Percentiles rank a stretch among this genome's conserved stretches.
Evolutionary conservation across 495 filamentous ascomycete genomes (phyloP).

Genomic region (Penicillium ochrochloron): DNA sequence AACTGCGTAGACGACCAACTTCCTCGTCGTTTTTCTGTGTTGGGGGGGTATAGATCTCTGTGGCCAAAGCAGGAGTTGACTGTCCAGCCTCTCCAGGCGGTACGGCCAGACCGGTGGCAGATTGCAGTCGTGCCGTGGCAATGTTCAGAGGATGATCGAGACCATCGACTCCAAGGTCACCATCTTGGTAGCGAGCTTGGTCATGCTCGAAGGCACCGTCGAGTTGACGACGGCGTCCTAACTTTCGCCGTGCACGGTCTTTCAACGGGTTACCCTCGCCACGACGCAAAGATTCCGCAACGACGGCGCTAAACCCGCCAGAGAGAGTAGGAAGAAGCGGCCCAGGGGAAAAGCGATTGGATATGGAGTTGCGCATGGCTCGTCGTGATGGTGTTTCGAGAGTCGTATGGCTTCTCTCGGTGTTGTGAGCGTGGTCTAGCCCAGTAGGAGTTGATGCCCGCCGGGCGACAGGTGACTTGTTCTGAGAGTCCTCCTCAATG

Average conservation of each 20-base stretch:
- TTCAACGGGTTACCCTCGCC: constrained; percentile 50
- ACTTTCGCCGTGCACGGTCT: constrained; percentile 33
- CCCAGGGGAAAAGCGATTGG: constrained; percentile 47
- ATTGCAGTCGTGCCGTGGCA: constrained; percentile 38
- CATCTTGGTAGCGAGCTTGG: constrained; percentile 26
- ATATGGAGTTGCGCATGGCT: constrained; percentile 43
- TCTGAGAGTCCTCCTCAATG: constrained; percentile 28
- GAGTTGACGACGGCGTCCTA: constrained; percentile 34
- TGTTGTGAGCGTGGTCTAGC: constrained; percentile 20
- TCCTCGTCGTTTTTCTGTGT: constrained; percentile 27
- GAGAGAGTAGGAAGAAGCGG: constrained; percentile 52
- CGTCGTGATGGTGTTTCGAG: constrained; percentile 44
- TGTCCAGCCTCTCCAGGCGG: constrained; percentile 31
- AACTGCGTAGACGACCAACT: constrained; percentile 41
- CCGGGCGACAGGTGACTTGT: constrained; percentile 15
- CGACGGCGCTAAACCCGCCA: constrained; percentile 60
- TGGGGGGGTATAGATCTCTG: constrained; percentile 17
- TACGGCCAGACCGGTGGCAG: constrained; percentile 31
- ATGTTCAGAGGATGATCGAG: constrained; percentile 27
- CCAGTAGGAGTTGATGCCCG: constrained; percentile 27
- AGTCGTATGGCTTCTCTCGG: constrained; percentile 27
- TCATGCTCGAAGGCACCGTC: constrained; percentile 35
- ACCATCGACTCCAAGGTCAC: constrained; percentile 24
- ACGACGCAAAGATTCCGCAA: constrained; percentile 64
- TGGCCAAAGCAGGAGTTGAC: constrained; percentile 35